Evolutionary conservation across 495 filamentous ascomycete species (phyloP).

Genomic region (Talaromyces adpressus): DNA sequence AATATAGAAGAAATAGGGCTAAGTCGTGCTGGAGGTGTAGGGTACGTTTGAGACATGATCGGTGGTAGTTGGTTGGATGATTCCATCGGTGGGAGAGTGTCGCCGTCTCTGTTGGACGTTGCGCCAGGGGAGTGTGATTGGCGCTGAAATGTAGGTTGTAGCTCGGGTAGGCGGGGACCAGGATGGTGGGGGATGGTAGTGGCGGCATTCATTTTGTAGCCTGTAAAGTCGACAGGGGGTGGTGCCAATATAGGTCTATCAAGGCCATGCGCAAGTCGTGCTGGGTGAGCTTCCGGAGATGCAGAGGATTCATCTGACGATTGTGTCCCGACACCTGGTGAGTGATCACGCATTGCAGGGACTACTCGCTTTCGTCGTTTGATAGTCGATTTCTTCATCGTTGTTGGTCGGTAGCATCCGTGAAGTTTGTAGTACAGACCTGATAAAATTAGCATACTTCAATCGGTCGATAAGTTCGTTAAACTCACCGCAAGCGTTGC

Average conservation of each 20-base stretch:
- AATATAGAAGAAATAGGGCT: constrained; percentile 78
- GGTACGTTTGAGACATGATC: constrained; percentile 35
- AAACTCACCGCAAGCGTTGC: constrained; percentile 91
- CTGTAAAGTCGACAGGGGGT: constrained; percentile 47
- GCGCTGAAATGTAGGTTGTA: constrained; percentile 25
- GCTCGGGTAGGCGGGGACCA: constrained; percentile 27
- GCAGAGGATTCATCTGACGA: constrained; percentile 38
- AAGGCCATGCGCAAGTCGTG: constrained; percentile 51
- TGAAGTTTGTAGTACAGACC: constrained; percentile 97
- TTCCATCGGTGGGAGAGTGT: constrained; percentile 27
- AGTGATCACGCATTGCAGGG: constrained; percentile 60
- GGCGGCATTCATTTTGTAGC: constrained; percentile 28
- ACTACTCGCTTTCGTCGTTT: constrained; percentile 95
- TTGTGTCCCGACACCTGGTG: constrained; percentile 34
- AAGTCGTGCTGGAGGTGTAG: constrained; percentile 44
- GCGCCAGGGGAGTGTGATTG: constrained; percentile 33
- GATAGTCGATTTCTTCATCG: constrained; percentile 97
- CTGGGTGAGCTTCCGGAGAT: constrained; percentile 37
- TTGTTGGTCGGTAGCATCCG: constrained; percentile 81
- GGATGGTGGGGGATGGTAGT: constrained; percentile 33
- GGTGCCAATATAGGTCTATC: constrained; percentile 29
- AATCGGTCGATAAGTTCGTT: constrained; percentile 6
- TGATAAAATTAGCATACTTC: constrained; percentile 22
- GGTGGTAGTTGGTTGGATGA: constrained; percentile 41
- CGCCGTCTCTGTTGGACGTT: constrained; percentile 36